phyloP scores from a whole-genome alignment of 2,329 filamentous ascomycete species.

The Ceratocystiopsis brevicomis region DNA sequence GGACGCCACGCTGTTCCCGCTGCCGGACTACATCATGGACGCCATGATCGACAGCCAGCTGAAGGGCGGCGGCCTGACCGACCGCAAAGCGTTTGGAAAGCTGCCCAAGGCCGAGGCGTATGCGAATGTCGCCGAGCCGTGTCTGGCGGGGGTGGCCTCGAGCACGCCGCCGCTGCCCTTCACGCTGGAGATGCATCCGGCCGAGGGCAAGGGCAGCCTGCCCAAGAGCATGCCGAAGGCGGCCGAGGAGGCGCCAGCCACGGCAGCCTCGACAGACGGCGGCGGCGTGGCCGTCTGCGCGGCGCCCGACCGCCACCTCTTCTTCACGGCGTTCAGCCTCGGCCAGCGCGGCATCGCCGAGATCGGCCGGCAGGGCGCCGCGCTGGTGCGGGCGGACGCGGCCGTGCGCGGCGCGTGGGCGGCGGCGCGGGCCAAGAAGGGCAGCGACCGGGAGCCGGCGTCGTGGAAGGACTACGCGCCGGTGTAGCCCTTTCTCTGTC shows the following conservation, averaged over 20 bases:
- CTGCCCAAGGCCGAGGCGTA: slow-evolving; percentile 18
- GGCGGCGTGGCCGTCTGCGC: slow-evolving; percentile 17
- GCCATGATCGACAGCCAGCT: slow-evolving; percentile 17
- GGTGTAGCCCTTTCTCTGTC: not conserved
- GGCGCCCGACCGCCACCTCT: slow-evolving; percentile 27
- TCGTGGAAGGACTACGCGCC: slow-evolving; percentile 6
- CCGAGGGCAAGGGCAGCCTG: not conserved
- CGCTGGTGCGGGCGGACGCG: slow-evolving; percentile 1
- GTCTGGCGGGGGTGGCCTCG: slow-evolving; percentile 12
- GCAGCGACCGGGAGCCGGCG: slow-evolving; percentile 1
- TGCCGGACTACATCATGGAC: slow-evolving; percentile 24
- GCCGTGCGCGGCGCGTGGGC: slow-evolving; percentile 1
- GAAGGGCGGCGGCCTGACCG: slow-evolving; percentile 16
- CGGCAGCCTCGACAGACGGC: not conserved
- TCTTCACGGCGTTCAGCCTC: slow-evolving; percentile 31
- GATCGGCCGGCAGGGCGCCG: slow-evolving; percentile 5
- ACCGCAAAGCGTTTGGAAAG: slow-evolving; percentile 25
- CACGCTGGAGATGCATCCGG: not conserved
- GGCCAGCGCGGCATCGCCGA: slow-evolving; percentile 17
- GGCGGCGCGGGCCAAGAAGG: not conserved
- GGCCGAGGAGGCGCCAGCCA: no score
- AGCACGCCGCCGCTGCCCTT: not conserved
- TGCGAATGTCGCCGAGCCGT: slow-evolving; percentile 24
- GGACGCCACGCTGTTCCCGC: slow-evolving; percentile 10
- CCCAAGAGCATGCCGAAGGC: not conserved